phyloP scores from a whole-genome alignment of 1,284 basidiomycete species.

The Malassezia restricta region DNA sequence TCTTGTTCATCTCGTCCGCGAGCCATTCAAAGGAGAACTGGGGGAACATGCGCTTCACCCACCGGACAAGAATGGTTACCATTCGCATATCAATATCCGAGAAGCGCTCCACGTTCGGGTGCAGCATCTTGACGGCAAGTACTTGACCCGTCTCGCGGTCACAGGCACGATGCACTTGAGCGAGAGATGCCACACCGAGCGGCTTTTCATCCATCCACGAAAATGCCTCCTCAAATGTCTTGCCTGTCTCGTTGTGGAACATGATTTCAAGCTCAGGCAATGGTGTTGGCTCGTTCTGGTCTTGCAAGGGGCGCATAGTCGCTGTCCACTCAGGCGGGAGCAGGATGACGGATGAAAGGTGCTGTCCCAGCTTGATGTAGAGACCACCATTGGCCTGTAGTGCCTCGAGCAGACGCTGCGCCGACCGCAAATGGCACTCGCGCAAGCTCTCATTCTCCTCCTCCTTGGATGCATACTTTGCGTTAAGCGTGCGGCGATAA shows the following conservation, averaged over 20 bases:
- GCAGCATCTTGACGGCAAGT: slow-evolving; percentile 96
- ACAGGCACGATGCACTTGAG: slow-evolving; percentile 80
- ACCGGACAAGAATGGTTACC: slow-evolving; percentile 53
- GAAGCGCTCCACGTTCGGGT: slow-evolving; percentile 86
- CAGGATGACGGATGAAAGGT: slow-evolving; percentile 56
- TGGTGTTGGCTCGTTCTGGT: slow-evolving; percentile 43
- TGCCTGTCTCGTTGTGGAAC: slow-evolving; percentile 41
- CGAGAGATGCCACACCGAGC: slow-evolving; percentile 81
- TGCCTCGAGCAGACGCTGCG: slow-evolving; percentile 35
- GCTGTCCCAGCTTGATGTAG: slow-evolving; percentile 65
- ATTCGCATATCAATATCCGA: slow-evolving; percentile 66
- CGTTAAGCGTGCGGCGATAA: slow-evolving; percentile 37
- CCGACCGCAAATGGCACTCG: slow-evolving; percentile 41
- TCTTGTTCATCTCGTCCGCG: slow-evolving; percentile 48
- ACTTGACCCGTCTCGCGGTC: slow-evolving; percentile 51
- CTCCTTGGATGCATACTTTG: slow-evolving; percentile 21
- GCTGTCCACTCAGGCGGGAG: slow-evolving; percentile 65
- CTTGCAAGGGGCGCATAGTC: slow-evolving; percentile 54
- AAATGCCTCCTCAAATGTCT: slow-evolving; percentile 40
- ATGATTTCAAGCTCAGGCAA: slow-evolving; percentile 41
- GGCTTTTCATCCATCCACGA: slow-evolving; percentile 75
- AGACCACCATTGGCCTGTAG: slow-evolving; percentile 65
- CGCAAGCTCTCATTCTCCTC: slow-evolving; percentile 31
- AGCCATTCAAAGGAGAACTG: slow-evolving; percentile 59
- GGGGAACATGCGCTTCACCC: slow-evolving; percentile 70